These are phyloP conservation scores for Pichia scutulata DNA, from an alignment of 805 yeast species.

Conservation along the genomic window DNA sequence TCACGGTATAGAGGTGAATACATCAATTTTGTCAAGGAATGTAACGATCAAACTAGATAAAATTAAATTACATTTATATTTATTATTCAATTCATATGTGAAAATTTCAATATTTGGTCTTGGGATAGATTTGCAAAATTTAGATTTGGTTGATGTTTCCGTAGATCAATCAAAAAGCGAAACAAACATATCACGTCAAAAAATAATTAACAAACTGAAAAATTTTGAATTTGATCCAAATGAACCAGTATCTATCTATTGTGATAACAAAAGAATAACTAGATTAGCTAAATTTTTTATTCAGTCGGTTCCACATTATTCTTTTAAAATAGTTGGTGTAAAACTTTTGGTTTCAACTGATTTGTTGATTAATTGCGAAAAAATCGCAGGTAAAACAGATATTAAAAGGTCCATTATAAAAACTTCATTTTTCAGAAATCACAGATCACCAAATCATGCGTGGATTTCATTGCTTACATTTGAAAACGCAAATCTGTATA, in stretches of 20 bases:
- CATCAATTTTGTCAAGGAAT: background rate
- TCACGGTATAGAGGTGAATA: background rate
- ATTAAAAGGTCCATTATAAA: conserved; percentile 1
- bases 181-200: background rate
- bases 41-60: background rate
- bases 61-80: conserved; percentile 5
- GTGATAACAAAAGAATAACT: conserved; percentile 9
- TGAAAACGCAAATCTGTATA: conserved; percentile 1
- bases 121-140: background rate
- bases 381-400: conserved; percentile 8
- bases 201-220: background rate
- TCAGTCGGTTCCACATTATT: conserved; percentile 17
- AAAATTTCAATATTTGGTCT: background rate
- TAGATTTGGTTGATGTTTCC: background rate
- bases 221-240: conserved; percentile 12
- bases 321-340: conserved; percentile 13
- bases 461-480: conserved; percentile 8
- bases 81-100: background rate
- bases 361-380: background rate
- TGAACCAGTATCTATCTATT: conserved; percentile 15
- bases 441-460: background rate
- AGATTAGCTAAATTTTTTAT: conserved; percentile 12
- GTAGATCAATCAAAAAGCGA: background rate
- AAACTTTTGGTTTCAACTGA: conserved; percentile 4
- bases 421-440: conserved; percentile 1